A percentile compares a stretch with the other conserved stretches of the same genome.
These are phyloP conservation scores for Trichophyton verrucosum DNA, from an alignment of 2,329 filamentous ascomycete species.

Conservation along the genomic window DNA sequence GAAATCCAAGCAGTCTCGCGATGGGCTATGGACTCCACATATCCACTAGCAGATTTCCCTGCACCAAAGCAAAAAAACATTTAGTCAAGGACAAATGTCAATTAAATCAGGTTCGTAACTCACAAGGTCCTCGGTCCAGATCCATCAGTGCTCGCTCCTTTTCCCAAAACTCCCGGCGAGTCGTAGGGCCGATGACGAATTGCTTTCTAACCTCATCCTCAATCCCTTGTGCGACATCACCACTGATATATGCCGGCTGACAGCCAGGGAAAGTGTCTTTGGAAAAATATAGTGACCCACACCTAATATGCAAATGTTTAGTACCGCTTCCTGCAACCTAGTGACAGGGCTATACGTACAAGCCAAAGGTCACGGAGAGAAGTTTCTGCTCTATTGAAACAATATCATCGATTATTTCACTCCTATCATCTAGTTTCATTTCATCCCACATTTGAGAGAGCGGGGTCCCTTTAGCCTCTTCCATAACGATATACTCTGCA, in stretches of 20 bases:
- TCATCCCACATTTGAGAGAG: constrained; percentile 22
- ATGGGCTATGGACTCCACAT: constrained; percentile 5
- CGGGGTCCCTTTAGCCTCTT: constrained; percentile 21
- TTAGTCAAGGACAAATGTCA: background rate
- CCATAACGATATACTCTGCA: constrained; percentile 20
- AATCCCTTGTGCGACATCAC: background rate
- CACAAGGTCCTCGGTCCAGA: constrained; percentile 33
- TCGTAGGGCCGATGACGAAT: constrained; percentile 7
- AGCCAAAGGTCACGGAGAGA: constrained; percentile 9
- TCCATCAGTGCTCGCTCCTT: constrained; percentile 23
- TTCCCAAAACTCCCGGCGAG: constrained; percentile 20
- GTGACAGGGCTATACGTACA: background rate
- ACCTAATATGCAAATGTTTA: background rate
- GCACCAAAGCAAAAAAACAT: constrained; percentile 9
- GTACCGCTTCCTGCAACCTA: constrained; percentile 2
- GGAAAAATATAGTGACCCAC: constrained; percentile 8
- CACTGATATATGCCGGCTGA: constrained; percentile 3
- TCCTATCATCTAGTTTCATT: constrained; percentile 18
- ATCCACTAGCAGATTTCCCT: constrained; percentile 20
- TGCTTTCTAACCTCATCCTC: constrained; percentile 11
- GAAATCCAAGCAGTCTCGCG: constrained; percentile 7
- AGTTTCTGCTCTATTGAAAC: constrained; percentile 12
- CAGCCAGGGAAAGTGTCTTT: constrained; percentile 8
- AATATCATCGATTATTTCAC: constrained; percentile 18
- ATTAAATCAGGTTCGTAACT: constrained; percentile 5